A percentile compares a stretch with the other conserved stretches of the same genome.
These are phyloP conservation scores for Verticillium longisporum DNA, from an alignment of 2,329 filamentous ascomycete species.

Conservation along the genomic window DNA sequence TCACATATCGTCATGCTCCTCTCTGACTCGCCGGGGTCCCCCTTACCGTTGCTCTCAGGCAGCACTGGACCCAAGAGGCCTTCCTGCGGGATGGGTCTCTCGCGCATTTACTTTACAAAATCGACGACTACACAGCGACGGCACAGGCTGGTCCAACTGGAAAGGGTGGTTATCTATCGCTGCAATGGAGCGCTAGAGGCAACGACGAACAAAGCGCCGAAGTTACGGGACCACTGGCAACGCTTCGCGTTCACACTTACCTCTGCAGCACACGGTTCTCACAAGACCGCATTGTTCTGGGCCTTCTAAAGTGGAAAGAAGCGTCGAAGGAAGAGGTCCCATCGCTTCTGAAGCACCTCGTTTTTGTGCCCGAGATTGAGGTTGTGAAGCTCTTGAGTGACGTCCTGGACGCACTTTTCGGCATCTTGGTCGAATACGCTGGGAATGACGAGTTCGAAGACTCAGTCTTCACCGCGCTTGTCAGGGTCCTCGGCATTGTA, in stretches of 20 bases:
- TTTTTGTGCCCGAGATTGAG: slow-evolving; percentile 95
- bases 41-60: slow-evolving; percentile 92
- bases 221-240: slow-evolving; percentile 71
- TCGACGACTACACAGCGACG: slow-evolving; percentile 82
- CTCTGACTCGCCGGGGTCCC: slow-evolving; percentile 76
- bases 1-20: slow-evolving; percentile 87
- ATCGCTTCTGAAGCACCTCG: slow-evolving; percentile 69
- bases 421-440: slow-evolving; percentile 84
- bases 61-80: slow-evolving; percentile 85
- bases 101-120: slow-evolving; percentile 75
- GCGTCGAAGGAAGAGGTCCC: slow-evolving; percentile 65
- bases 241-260: slow-evolving; percentile 73
- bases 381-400: slow-evolving; percentile 89
- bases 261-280: slow-evolving; percentile 94
- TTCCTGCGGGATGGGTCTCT: slow-evolving; percentile 85
- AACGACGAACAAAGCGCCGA: slow-evolving; percentile 65
- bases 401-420: slow-evolving; percentile 86
- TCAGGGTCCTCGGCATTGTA: slow-evolving; percentile 85
- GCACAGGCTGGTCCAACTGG: slow-evolving; percentile 55
- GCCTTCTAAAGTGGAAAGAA: slow-evolving; percentile 81
- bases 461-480: slow-evolving; percentile 81
- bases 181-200: slow-evolving; percentile 70
- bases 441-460: slow-evolving; percentile 91
- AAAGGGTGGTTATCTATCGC: slow-evolving; percentile 77
- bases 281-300: slow-evolving; percentile 80